Percentiles rank a stretch among this genome's conserved stretches.
These are phyloP conservation scores for Nematocida sp. DNA, from an alignment of 371 early-diverging fungal species.

Conservation along the genomic window DNA sequence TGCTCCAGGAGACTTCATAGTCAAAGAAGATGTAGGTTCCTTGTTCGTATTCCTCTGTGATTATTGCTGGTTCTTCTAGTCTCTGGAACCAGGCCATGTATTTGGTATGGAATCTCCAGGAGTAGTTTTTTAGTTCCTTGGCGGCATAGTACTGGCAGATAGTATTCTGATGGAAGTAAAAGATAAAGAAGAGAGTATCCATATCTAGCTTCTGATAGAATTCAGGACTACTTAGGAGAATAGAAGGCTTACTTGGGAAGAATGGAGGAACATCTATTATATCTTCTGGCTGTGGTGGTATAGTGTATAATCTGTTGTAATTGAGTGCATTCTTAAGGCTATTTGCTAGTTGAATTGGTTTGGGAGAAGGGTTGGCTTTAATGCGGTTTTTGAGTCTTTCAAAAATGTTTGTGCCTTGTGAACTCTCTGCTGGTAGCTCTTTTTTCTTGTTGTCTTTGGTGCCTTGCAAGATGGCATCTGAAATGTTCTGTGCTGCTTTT, in stretches of 20 bases:
- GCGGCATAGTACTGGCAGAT: constrained; percentile 91
- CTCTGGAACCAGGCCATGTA: constrained; percentile 97
- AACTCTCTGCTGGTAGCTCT: not conserved
- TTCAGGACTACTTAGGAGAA: constrained; percentile 56
- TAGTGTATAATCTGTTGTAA: constrained; percentile 6
- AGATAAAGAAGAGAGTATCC: constrained; percentile 92
- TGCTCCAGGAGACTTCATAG: constrained; percentile 91
- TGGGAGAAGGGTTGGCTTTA: constrained; percentile 1
- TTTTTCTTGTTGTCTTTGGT: not conserved
- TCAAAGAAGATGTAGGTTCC: constrained; percentile 97
- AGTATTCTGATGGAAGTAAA: constrained; percentile 89
- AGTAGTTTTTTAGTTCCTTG: constrained; percentile 82
- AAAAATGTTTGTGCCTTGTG: not conserved
- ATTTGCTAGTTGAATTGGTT: constrained; percentile 5
- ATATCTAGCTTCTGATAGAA: constrained; percentile 74
- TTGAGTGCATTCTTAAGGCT: constrained; percentile 24
- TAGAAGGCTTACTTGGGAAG: constrained; percentile 54
- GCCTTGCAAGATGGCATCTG: not conserved
- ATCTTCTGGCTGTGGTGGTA: not conserved
- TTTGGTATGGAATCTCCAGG: constrained; percentile 96
- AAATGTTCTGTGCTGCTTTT: not conserved
- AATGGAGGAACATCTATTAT: constrained; percentile 29
- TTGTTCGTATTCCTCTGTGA: constrained; percentile 91
- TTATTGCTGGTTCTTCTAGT: constrained; percentile 85
- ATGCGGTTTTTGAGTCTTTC: not conserved